Evolutionary conservation across 352 stramenopile species (phyloP).

Genomic region (Pythium oligandrum): DNA sequence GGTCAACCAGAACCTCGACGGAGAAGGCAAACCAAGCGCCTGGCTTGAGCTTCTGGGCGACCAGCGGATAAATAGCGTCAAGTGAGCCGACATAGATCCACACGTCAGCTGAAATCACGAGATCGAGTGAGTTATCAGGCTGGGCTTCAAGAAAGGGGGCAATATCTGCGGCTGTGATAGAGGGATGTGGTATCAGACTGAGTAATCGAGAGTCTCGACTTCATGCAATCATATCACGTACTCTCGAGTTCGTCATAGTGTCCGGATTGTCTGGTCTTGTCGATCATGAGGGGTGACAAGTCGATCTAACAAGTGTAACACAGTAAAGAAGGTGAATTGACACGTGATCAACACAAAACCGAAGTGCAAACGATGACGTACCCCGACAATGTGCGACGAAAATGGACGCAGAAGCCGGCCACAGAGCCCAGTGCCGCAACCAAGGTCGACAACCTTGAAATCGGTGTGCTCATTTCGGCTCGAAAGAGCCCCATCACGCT

Average conservation of each 20-base stretch:
- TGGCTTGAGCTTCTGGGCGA: conserved; percentile 33
- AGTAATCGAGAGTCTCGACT: not conserved
- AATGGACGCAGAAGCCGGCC: conserved; percentile 59
- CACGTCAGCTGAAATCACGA: conserved; percentile 77
- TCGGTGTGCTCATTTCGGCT: conserved; percentile 5
- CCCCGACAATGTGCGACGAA: conserved; percentile 47
- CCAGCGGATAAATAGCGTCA: conserved; percentile 51
- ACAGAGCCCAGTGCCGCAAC: conserved; percentile 76
- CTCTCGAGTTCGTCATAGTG: conserved; percentile 73
- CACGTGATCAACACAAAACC: not conserved
- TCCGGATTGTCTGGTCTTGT: conserved; percentile 55
- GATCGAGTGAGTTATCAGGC: conserved; percentile 35
- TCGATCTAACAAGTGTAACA: conserved; percentile 41
- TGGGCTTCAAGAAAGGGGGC: conserved; percentile 44
- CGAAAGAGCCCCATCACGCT: conserved; percentile 29
- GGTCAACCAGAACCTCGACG: conserved; percentile 38
- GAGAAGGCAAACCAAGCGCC: conserved; percentile 62
- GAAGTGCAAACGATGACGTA: conserved; percentile 13
- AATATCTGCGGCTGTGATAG: conserved; percentile 40
- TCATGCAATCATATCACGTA: conserved; percentile 18
- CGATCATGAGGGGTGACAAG: conserved; percentile 76
- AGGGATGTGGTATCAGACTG: conserved; percentile 2
- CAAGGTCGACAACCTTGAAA: conserved; percentile 54
- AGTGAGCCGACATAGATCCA: conserved; percentile 84
- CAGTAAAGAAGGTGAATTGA: not conserved